A percentile compares a stretch with the other conserved stretches of the same genome.
These are phyloP conservation scores for Monosporascus cannonballus DNA, from an alignment of 2,329 filamentous ascomycete genomes.

Conservation along the genomic window DNA sequence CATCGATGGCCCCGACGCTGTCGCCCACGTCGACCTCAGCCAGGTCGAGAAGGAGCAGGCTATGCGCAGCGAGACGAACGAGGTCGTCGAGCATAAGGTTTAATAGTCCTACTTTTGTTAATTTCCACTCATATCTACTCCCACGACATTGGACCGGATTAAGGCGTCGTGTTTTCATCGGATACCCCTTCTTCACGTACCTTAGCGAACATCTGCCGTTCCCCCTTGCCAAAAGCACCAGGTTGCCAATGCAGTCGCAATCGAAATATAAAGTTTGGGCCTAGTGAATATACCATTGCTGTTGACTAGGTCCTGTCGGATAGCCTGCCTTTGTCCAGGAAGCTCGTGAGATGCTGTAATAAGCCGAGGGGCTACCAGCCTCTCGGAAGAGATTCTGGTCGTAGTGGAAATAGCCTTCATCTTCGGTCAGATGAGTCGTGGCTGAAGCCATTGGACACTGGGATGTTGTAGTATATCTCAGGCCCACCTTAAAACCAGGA, in stretches of 20 bases:
- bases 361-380: too few species aligned
- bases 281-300: neutral
- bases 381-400: too few species aligned
- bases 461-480: neutral
- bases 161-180: neutral
- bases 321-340: neutral
- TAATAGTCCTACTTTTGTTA: slow-evolving; percentile 4
- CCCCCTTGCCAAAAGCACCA: too few species aligned
- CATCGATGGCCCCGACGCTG: slow-evolving; percentile 57
- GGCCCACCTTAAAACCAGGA: neutral
- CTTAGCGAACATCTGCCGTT: neutral
- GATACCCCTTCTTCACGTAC: neutral
- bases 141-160: neutral
- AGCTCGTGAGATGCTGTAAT: too few species aligned
- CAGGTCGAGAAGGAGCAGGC: slow-evolving; percentile 38
- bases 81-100: slow-evolving; percentile 20
- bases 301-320: neutral
- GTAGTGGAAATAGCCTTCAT: too few species aligned
- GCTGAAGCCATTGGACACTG: too few species aligned
- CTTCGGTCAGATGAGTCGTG: too few species aligned
- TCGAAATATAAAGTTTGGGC: neutral
- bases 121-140: neutral
- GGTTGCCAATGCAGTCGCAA: too few species aligned
- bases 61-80: slow-evolving; percentile 16
- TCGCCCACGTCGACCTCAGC: slow-evolving; percentile 38